Evolutionary conservation across 2,329 filamentous ascomycete genomes (phyloP).

Genomic region (Allantophomopsis cytisporea): DNA sequence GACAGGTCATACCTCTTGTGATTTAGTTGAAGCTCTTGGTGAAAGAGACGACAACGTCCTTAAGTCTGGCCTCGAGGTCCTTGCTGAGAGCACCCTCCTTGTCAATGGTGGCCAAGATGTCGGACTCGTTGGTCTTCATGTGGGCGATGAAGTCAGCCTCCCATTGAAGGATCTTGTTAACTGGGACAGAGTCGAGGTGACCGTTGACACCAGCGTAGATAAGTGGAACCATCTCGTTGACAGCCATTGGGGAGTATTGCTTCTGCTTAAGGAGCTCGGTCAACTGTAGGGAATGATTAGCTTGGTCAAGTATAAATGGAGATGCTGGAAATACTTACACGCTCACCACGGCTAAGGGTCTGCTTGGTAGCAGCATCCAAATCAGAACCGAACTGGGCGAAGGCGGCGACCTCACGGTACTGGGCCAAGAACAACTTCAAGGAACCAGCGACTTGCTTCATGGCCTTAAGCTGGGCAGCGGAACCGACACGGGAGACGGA

Average conservation of each 20-base stretch:
- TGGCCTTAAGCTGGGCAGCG: constrained; percentile 98
- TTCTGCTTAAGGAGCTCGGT: constrained; percentile 99
- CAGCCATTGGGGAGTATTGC: constrained; percentile 97
- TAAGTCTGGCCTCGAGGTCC: constrained; percentile 74
- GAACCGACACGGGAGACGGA: constrained; percentile 99
- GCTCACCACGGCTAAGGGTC: constrained; percentile 95
- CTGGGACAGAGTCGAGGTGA: constrained; percentile 77
- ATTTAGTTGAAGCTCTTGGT: constrained; percentile 73
- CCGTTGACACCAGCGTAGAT: constrained; percentile 99
- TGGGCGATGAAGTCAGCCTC: constrained; percentile 89
- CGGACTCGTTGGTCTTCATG: constrained; percentile 81
- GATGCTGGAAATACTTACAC: constrained; percentile 44
- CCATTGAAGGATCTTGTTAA: constrained; percentile 84
- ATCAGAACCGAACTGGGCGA: constrained; percentile 99
- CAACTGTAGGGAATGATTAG: constrained; percentile 31
- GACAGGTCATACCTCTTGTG: neutral
- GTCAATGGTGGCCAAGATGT: constrained; percentile 74
- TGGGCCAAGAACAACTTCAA: constrained; percentile 99
- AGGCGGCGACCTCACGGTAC: constrained; percentile 99
- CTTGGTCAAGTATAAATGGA: neutral
- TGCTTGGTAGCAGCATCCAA: constrained; percentile 98
- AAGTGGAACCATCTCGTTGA: constrained; percentile 99
- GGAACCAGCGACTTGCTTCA: constrained; percentile 99
- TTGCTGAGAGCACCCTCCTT: constrained; percentile 95
- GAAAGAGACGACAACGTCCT: constrained; percentile 65